Base-by-base conservation (phyloP, 106 monocot genomes). In the Vanilla planifolia region DNA sequence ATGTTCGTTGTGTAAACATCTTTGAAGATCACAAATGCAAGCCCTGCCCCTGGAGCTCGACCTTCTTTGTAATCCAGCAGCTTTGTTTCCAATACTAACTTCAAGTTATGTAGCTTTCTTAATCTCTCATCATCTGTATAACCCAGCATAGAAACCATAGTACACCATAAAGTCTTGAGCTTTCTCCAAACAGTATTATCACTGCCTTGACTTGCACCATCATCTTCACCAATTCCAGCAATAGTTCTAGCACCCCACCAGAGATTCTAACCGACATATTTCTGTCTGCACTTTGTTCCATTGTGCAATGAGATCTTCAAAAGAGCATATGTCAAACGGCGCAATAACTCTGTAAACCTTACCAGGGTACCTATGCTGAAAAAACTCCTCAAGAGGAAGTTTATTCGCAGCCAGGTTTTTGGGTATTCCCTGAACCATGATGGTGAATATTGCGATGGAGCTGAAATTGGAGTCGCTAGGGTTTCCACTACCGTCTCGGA, bases 1-100 rank as follows among this genome's bases (percentile, higher is more conserved):
- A 82, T 91, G 61, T 98, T 98, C 19, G 96, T 63, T 0, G 96
- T 84, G 33, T 81, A 88, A 7, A 91, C 84, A 66, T 98, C 96
- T 55, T 88, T 98, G 55, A 98, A 98, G 14, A 98, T 62, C 35
- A 98, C 79, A 70, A 98, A 98, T 13, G 91, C 96, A 47, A 91
- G 79, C 6, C 96, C 96, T 19, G 87, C 83, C 47, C 96, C 96
- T 0, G 67, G 84, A 33, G 91, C 87, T 22, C 77, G 75, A 15
- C 81, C 81, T 70, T 96, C 87, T 62, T 71, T 87, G 48, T 88
- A 98, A 46, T 83, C 84, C 11, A 78, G 26, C 37, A 98, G 51
- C 66, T 75, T 81, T 3, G 47, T 74, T 9, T 71, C 67, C 51
- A 98, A 57, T 9, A 77, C 59, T 45, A 81, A 60, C 56, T 66